These are phyloP conservation scores for Kazachstania sp. DNA, from an alignment of 1,139 yeast genomes.

Conservation along the genomic window DNA sequence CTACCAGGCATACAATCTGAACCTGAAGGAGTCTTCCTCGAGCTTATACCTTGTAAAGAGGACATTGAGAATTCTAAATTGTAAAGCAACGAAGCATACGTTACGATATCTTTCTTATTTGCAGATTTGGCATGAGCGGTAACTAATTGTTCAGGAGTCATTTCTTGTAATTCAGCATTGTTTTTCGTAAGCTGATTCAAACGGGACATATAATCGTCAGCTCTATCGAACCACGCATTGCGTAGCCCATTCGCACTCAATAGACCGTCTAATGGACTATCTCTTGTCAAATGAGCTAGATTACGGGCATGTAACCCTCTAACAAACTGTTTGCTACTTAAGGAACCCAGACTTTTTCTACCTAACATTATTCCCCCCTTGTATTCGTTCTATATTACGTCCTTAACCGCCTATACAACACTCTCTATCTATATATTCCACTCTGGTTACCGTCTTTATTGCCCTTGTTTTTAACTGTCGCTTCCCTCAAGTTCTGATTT, in stretches of 20 bases:
- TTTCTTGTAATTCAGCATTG: slow-evolving; percentile 14
- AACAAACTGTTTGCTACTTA: background rate
- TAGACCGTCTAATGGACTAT: slow-evolving; percentile 45
- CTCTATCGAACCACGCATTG: slow-evolving; percentile 54
- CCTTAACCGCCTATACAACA: too few relatives aligned
- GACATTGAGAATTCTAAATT: slow-evolving; percentile 55
- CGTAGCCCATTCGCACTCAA: slow-evolving; percentile 44
- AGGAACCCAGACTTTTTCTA: too few relatives aligned
- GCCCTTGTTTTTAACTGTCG: background rate
- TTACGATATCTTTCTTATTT: slow-evolving; percentile 36
- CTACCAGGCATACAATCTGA: slow-evolving; percentile 7
- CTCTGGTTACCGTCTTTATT: too few relatives aligned
- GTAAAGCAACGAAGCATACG: slow-evolving; percentile 51
- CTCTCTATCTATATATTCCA: too few relatives aligned
- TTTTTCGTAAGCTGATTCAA: slow-evolving; percentile 33
- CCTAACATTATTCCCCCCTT: too few relatives aligned
- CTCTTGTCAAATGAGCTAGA: slow-evolving; percentile 21
- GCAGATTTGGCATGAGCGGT: slow-evolving; percentile 27
- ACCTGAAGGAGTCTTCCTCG: slow-evolving; percentile 8
- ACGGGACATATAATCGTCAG: slow-evolving; percentile 39
- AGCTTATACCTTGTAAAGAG: slow-evolving; percentile 35
- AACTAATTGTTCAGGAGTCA: slow-evolving; percentile 25
- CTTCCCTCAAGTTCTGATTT: background rate
- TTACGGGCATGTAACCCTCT: slow-evolving; percentile 6
- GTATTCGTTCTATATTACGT: too few relatives aligned